Conservation (phyloP, 1,284 basidiomycete genomes). For the Apiotrichum sp. region DNA sequence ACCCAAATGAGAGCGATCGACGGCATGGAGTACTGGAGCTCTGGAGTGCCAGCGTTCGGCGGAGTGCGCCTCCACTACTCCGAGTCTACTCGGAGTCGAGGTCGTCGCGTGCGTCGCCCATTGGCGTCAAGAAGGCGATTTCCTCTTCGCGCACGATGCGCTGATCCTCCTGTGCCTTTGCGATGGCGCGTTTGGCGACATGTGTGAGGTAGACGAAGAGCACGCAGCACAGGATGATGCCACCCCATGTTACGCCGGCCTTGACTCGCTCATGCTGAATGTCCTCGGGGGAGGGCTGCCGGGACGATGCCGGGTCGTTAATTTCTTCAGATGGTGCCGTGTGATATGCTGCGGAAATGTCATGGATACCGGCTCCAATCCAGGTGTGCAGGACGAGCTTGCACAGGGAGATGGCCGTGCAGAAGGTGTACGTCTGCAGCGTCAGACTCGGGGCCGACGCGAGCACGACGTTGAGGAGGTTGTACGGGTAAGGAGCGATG, state of each 20-base stretch:
- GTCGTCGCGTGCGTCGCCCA: slow-evolving; percentile 6
- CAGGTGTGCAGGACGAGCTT: slow-evolving; percentile 48
- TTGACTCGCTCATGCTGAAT: slow-evolving; percentile 26
- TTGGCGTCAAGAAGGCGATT: slow-evolving; percentile 14
- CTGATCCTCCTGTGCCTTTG: slow-evolving; percentile 32
- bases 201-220: slow-evolving; percentile 51
- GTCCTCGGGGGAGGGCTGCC: slow-evolving; percentile 5
- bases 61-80: background rate
- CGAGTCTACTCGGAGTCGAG: slow-evolving; percentile 4
- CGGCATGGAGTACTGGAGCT: background rate
- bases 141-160: slow-evolving; percentile 13
- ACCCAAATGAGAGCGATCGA: background rate
- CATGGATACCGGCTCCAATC: slow-evolving; percentile 39
- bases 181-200: slow-evolving; percentile 47
- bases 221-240: slow-evolving; percentile 45
- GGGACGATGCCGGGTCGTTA: background rate
- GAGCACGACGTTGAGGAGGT: slow-evolving; percentile 52
- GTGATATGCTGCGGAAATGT: slow-evolving; percentile 24
- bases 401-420: slow-evolving; percentile 50
- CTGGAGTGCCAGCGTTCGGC: too few relatives aligned
- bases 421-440: slow-evolving; percentile 48
- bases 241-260: slow-evolving; percentile 35
- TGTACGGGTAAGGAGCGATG: slow-evolving; percentile 52
- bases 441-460: slow-evolving; percentile 49
- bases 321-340: background rate